phyloP scores from a whole-genome alignment of 1,139 yeast genomes.

The Blastobotrys arbuscula region DNA sequence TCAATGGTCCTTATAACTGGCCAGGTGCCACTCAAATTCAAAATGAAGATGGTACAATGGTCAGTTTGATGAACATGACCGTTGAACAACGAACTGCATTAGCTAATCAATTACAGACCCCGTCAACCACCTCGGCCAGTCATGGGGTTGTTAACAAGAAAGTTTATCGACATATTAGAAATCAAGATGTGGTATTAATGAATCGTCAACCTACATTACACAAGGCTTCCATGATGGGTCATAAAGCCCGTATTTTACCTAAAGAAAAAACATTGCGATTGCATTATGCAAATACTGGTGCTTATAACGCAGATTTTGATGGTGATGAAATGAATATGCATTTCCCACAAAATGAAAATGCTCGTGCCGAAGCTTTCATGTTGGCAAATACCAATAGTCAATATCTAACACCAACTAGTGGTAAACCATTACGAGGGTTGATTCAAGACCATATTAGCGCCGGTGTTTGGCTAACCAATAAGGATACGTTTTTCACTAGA shows the following conservation, averaged over 20 bases:
- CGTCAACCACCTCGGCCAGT: slow-evolving; percentile 47
- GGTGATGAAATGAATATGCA: slow-evolving; percentile 99
- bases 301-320: slow-evolving; percentile 98
- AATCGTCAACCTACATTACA: slow-evolving; percentile 99
- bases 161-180: slow-evolving; percentile 88
- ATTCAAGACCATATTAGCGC: slow-evolving; percentile 99
- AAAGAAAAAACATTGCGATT: slow-evolving; percentile 94
- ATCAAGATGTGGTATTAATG: slow-evolving; percentile 94
- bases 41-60: slow-evolving; percentile 89
- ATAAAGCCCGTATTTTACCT: slow-evolving; percentile 91
- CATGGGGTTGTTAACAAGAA: slow-evolving; percentile 70
- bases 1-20: slow-evolving; percentile 96
- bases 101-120: slow-evolving; percentile 92
- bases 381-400: slow-evolving; percentile 96
- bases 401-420: slow-evolving; percentile 96
- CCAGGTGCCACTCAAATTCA: slow-evolving; percentile 98
- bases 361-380: slow-evolving; percentile 92
- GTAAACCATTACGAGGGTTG: slow-evolving; percentile 96
- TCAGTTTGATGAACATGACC: slow-evolving; percentile 83
- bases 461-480: slow-evolving; percentile 95
- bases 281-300: slow-evolving; percentile 99
- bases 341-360: slow-evolving; percentile 97
- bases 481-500: slow-evolving; percentile 85
- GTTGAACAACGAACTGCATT: slow-evolving; percentile 92
- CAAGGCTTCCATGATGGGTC: slow-evolving; percentile 99